Evolutionary conservation across 2,329 filamentous ascomycete genomes (phyloP), one percentile per base, ranked within the genome.

Genomic region (Colletotrichum sp.): DNA sequence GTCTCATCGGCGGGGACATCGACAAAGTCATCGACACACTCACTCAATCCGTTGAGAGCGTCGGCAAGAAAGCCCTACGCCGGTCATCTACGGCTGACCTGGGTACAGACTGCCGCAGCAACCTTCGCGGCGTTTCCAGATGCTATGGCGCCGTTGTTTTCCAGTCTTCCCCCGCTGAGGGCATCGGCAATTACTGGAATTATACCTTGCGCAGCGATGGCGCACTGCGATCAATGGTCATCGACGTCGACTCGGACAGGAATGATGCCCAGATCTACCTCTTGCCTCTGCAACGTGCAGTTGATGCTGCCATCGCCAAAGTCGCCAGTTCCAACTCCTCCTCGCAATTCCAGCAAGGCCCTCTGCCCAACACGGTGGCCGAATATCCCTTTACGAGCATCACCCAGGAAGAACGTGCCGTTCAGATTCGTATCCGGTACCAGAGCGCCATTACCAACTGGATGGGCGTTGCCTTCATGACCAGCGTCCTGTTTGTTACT

Each of bases 121-220:
- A 88, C 52, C 84, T 94, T 67, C 87, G 91, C 48, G 94, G 94
- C 22, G 92, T 94, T 2, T 94, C 93, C 15, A 86, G 84, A 2
- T 97, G 95, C 83, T 96, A 93, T 81, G 94, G 91, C 22, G 95
- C 94, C 11, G 90, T 94, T 2, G 91, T 94, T 6, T 96, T 98
- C 85, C 88, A 92, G 70, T 93, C 93, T 1, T 98, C 95, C 7
- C 95, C 95, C 0, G 88, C 84, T 2, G 93, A 97, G 85, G 95
- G 95, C 12, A 77, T 82, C 1, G 90, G 89, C 8, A 90, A 90
- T 3, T 84, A 90, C 60, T 98, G 96, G 96, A 98, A 97, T 84
- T 98, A 98, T 82, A 96, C 95, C 0, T 88, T 98, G 30, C 89
- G 94, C 72, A 92, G 92, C 4, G 96, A 98, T 82, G 93, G 93